These are phyloP conservation scores for Trichosanthes truncata DNA, from an alignment of 306 rosid genomes.

Conservation along the genomic window DNA sequence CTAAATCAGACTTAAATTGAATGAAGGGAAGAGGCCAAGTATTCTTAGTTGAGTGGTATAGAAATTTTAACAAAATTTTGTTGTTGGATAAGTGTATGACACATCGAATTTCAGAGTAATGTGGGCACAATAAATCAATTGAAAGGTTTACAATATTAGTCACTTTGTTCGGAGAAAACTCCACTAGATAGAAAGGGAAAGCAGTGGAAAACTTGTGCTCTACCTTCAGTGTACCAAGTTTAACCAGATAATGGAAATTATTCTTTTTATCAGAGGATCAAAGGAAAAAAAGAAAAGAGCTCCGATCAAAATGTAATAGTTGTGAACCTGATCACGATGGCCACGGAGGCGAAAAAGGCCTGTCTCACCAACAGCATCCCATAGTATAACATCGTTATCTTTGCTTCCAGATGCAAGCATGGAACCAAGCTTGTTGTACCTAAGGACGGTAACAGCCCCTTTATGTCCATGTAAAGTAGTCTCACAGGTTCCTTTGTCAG, in stretches of 20 bases:
- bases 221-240: slow-evolving; percentile 18
- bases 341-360: slow-evolving; percentile 94
- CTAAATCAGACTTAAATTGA: background rate
- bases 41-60: background rate
- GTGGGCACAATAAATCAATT: background rate
- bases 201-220: slow-evolving; percentile 14
- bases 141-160: background rate
- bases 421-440: slow-evolving; percentile 60
- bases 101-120: background rate
- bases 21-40: background rate
- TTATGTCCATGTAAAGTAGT: slow-evolving; percentile 87
- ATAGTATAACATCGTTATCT: slow-evolving; percentile 71
- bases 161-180: background rate
- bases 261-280: background rate
- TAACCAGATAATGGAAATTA: background rate
- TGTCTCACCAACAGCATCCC: slow-evolving; percentile 81
- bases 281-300: background rate
- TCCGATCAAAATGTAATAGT: background rate
- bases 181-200: background rate
- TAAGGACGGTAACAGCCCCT: slow-evolving; percentile 76
- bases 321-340: slow-evolving; percentile 72
- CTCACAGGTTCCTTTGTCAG: slow-evolving; percentile 64
- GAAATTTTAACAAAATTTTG: background rate
- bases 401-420: slow-evolving; percentile 90
- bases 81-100: background rate